Conservation (phyloP, 192 early-diverging fungal species). For the Rhizoclosmatium sp. region DNA sequence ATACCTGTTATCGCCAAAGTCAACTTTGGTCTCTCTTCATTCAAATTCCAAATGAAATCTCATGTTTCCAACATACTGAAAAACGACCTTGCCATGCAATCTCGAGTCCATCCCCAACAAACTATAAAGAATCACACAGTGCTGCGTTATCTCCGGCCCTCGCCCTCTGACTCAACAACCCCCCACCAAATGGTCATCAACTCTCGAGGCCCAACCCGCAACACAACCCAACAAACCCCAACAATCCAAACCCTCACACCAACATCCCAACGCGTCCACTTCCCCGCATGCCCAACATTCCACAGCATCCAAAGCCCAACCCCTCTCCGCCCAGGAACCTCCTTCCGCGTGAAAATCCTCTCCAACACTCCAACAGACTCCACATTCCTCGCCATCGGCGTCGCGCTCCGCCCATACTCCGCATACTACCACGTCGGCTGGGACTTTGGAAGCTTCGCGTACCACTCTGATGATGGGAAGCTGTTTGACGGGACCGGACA, state of each 20-base stretch:
- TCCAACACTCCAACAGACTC: background rate
- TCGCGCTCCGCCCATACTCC: slow-evolving; percentile 48
- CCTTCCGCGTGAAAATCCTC: slow-evolving; percentile 40
- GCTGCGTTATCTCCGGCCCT: background rate
- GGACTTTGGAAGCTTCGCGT: slow-evolving; percentile 51
- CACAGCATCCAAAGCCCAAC: slow-evolving; percentile 7
- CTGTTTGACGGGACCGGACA: slow-evolving; percentile 45
- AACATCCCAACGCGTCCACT: background rate
- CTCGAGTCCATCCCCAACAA: background rate
- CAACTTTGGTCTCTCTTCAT: slow-evolving; percentile 41
- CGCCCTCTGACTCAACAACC: background rate
- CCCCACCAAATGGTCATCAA: background rate
- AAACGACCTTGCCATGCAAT: background rate
- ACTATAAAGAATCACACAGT: background rate
- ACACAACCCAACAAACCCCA: background rate
- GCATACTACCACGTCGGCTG: slow-evolving; percentile 58
- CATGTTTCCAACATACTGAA: background rate
- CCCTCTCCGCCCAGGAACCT: background rate
- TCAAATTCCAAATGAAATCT: slow-evolving; percentile 28
- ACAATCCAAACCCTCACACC: background rate
- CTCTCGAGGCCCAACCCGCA: background rate
- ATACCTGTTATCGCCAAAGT: slow-evolving; percentile 29
- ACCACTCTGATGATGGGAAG: slow-evolving; percentile 58
- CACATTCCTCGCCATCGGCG: slow-evolving; percentile 51
- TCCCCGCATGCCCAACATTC: background rate